These are phyloP conservation scores for Aspergillus cristatus DNA, from an alignment of 495 filamentous ascomycete species.

Conservation along the genomic window DNA sequence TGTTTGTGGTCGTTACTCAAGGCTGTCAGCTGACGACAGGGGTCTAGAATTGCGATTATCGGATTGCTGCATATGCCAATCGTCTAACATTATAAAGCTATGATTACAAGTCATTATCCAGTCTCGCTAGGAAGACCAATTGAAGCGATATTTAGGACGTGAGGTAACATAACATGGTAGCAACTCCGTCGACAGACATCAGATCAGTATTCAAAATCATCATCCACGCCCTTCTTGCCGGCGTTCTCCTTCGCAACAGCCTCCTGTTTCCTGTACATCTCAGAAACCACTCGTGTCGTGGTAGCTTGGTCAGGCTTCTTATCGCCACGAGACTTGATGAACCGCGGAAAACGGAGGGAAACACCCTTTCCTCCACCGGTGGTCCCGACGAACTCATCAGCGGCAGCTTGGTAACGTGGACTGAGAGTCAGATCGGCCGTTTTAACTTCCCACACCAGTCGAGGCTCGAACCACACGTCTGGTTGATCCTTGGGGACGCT, in stretches of 20 bases:
- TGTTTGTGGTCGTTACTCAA: too few species aligned
- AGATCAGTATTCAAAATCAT: slow-evolving; percentile 90
- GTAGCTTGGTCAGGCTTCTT: slow-evolving; percentile 94
- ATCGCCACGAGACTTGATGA: slow-evolving; percentile 82
- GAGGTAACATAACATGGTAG: too few species aligned
- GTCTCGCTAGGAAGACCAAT: too few species aligned
- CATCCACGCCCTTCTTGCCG: slow-evolving; percentile 76
- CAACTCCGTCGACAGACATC: too few species aligned
- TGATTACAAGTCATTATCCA: too few species aligned
- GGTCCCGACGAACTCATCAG: slow-evolving; percentile 47
- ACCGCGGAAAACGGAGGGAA: slow-evolving; percentile 80
- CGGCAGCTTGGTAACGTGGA: slow-evolving; percentile 78
- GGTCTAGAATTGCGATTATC: too few species aligned
- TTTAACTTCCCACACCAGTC: slow-evolving; percentile 94
- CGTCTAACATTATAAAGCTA: too few species aligned
- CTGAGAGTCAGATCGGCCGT: slow-evolving; percentile 90
- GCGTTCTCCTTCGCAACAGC: slow-evolving; percentile 55
- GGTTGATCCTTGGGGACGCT: slow-evolving; percentile 81
- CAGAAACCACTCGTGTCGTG: slow-evolving; percentile 69
- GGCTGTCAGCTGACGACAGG: too few species aligned
- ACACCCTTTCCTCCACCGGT: slow-evolving; percentile 72
- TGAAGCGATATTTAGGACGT: too few species aligned
- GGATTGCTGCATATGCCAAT: too few species aligned
- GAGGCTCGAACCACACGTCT: slow-evolving; percentile 96
- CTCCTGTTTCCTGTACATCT: slow-evolving; percentile 96